Base-by-base conservation (phyloP, 2,329 filamentous ascomycete species). In the Myriosclerotinia duriaeana region DNA sequence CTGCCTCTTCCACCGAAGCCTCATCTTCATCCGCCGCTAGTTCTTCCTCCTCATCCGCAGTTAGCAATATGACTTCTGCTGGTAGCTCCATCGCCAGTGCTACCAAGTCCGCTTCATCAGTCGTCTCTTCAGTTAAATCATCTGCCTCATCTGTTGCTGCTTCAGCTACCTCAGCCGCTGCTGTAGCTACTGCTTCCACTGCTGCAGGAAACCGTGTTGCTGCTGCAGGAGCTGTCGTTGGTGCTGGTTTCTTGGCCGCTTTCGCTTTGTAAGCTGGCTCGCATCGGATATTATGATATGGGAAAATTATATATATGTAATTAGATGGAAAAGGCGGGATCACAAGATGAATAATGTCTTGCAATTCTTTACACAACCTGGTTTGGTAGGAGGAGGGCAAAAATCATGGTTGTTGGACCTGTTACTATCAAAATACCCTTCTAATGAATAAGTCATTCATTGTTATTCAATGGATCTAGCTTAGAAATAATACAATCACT, bases 161-260 rank as follows among this genome's bases (percentile, higher is more conserved):
- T 17, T 22, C 46, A 4, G 22, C 17, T 11, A 9, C 65, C 14
- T 26, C 56, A 6, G 17, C 66, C 5, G 48, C 60, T 1, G 42
- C 67, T 40, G 6, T 68, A 8, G 55, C 60, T 46, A 26, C 52
- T 2, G 17, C 36, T 12, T 64, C 67, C 14, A 58, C 55, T 1
- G 65, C 44, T 46, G 68, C 69, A 46, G 67, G 50, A 22, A 53
- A 34, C n/a, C 26, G 53, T 5, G 36, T 65, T 11, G 54, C 64
- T 15, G 66, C 67, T 40, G 63, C 64, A 8, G 71, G 68, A 46
- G 58, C 42, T 1, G 56, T 70, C 12, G 66, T 53, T 66, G 71
- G 53, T 44, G 71, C 66, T 26, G 71, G 68, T 58, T 12, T 73
- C 15, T 22, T 73, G 40, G 70, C 68, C 46, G 70, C 71, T 53